Conservation (phyloP, 148 eudicot genomes). For the Silene conica region DNA sequence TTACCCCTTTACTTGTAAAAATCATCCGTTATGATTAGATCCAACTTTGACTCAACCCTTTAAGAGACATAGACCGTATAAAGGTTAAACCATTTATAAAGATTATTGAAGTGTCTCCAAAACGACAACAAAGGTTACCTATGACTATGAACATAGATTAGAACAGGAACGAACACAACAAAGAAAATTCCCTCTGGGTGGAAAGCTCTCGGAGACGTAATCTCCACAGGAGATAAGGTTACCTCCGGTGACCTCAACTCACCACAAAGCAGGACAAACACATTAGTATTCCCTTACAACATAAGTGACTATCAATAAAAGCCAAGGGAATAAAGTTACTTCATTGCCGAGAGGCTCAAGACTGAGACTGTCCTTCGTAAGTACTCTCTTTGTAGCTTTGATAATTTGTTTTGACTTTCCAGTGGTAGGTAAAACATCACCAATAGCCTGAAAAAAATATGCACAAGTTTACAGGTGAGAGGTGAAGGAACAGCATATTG, state of each 20-base stretch:
- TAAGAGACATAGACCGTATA: background rate
- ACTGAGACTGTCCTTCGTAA: constrained; percentile 49
- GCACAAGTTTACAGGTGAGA: background rate
- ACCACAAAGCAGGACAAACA: background rate
- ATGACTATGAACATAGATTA: background rate
- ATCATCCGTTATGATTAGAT: background rate
- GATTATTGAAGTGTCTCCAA: background rate
- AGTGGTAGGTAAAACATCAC: constrained; percentile 41
- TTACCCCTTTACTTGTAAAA: background rate
- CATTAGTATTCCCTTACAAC: background rate
- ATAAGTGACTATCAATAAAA: background rate
- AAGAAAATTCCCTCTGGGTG: background rate
- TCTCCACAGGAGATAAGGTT: background rate
- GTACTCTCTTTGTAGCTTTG: constrained; percentile 37
- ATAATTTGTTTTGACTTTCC: constrained; percentile 28
- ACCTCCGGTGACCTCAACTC: background rate
- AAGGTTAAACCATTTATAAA: background rate
- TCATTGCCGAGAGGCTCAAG: constrained; percentile 67
- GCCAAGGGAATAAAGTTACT: constrained; percentile 32
- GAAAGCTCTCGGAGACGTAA: background rate
- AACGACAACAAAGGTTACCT: background rate
- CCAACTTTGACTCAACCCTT: background rate
- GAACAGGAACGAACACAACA: background rate
- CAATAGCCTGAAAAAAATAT: constrained; percentile 54
- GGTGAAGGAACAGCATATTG: background rate